Conservation (phyloP, 176 grass and related monocot species). For the Carex pumila region DNA sequence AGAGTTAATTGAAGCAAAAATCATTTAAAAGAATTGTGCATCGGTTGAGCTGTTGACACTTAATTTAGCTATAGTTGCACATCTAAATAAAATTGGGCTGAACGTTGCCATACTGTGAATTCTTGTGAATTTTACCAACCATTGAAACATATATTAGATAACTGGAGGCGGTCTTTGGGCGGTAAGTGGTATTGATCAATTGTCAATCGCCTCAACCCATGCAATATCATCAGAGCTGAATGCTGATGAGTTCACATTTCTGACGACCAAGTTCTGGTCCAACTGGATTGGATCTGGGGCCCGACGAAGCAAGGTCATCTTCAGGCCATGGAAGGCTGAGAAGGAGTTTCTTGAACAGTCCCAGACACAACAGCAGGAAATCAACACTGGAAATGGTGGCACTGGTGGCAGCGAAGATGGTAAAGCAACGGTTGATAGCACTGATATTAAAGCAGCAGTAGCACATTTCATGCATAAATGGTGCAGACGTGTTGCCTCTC, state of each 20-base stretch:
- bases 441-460: constrained; percentile 48
- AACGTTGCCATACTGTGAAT: background rate
- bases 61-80: background rate
- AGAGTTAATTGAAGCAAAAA: background rate
- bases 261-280: constrained; percentile 90
- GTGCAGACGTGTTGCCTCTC: constrained; percentile 40
- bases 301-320: constrained; percentile 79
- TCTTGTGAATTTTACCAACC: background rate
- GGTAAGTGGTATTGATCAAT: constrained; percentile 32
- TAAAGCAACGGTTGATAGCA: constrained; percentile 55
- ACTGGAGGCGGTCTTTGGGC: constrained; percentile 74
- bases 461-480: constrained; percentile 52
- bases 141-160: constrained; percentile 37
- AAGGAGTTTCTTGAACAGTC: constrained; percentile 51
- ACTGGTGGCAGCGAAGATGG: constrained; percentile 31
- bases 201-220: background rate
- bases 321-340: constrained; percentile 75
- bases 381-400: constrained; percentile 34
- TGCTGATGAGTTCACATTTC: constrained; percentile 65
- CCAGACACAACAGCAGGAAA: constrained; percentile 30
- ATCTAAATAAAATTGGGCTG: background rate
- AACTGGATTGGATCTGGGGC: constrained; percentile 82
- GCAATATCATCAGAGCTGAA: constrained; percentile 41
- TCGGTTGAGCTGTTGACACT: background rate
- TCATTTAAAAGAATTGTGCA: background rate